phyloP scores from a whole-genome alignment of 139 green algal species.

The Micractinium conductrix region DNA sequence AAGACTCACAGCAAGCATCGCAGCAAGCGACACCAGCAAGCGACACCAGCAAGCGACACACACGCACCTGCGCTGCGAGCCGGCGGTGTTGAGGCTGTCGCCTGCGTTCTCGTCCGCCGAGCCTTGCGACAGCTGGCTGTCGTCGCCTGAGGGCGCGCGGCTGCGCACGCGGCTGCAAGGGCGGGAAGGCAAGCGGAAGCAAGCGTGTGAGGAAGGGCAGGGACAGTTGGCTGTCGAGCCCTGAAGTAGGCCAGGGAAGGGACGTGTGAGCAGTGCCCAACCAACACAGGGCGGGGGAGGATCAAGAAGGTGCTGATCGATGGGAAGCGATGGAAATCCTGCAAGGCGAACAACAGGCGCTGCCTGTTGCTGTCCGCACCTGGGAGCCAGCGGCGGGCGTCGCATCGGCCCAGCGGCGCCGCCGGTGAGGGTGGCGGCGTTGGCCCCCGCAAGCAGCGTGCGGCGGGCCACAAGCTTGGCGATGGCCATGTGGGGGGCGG shows the following conservation, averaged over 20 bases:
- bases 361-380: no score
- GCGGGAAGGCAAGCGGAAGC: background rate
- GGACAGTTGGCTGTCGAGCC: no score
- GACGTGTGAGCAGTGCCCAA: no score
- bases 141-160: background rate
- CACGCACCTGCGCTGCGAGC: conserved; percentile 11
- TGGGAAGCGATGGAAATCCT: no score
- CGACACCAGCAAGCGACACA: background rate
- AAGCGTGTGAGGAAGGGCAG: background rate
- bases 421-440: conserved; percentile 8
- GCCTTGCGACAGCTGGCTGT: conserved; percentile 16
- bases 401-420: background rate
- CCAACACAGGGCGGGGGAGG: no score
- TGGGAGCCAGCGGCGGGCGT: background rate
- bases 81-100: conserved; percentile 6
- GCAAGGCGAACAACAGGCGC: no score
- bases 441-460: background rate
- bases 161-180: conserved; percentile 17
- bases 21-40: no score
- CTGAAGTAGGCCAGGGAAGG: no score
- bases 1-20: background rate
- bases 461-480: background rate
- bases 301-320: no score
- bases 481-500: conserved; percentile 20
- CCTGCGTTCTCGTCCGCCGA: conserved; percentile 8